Conservation (phyloP, 148 eudicot genomes). For the Simmondsia chinensis region DNA sequence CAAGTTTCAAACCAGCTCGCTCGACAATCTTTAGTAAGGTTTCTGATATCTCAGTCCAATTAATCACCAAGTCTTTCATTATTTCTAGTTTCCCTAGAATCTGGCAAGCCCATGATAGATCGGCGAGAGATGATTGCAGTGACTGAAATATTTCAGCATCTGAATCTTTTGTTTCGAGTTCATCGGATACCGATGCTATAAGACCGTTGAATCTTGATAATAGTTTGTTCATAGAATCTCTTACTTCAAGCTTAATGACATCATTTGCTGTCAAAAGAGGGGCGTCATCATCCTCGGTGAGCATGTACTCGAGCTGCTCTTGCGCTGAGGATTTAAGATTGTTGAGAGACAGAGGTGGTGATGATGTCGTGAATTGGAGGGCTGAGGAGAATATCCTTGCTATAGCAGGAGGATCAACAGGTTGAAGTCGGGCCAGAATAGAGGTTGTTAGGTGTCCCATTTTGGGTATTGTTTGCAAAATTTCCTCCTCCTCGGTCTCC, state of each 20-base stretch:
- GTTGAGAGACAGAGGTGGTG: constrained; percentile 38
- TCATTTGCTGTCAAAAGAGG: constrained; percentile 51
- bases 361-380: constrained; percentile 58
- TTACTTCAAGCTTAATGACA: constrained; percentile 42
- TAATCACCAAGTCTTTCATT: constrained; percentile 42
- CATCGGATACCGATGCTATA: constrained; percentile 31
- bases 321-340: constrained; percentile 70
- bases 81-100: constrained; percentile 56
- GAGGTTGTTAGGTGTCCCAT: constrained; percentile 54
- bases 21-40: constrained; percentile 20
- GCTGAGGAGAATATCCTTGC: constrained; percentile 55
- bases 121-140: constrained; percentile 35
- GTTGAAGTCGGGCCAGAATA: constrained; percentile 73
- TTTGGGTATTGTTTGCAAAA: constrained; percentile 45
- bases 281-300: constrained; percentile 84
- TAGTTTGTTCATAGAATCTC: constrained; percentile 34
- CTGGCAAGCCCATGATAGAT: constrained; percentile 77
- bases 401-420: constrained; percentile 40
- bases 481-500: constrained; percentile 86
- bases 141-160: constrained; percentile 17
- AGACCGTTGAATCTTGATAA: constrained; percentile 35
- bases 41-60: constrained; percentile 56
- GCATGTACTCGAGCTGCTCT: constrained; percentile 89
- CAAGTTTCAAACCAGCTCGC: constrained; percentile 10
- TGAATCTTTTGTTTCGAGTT: constrained; percentile 13